Evolutionary conservation across 768 basidiomycete genomes (phyloP).

Genomic region (Boletus vinaceobasis): DNA sequence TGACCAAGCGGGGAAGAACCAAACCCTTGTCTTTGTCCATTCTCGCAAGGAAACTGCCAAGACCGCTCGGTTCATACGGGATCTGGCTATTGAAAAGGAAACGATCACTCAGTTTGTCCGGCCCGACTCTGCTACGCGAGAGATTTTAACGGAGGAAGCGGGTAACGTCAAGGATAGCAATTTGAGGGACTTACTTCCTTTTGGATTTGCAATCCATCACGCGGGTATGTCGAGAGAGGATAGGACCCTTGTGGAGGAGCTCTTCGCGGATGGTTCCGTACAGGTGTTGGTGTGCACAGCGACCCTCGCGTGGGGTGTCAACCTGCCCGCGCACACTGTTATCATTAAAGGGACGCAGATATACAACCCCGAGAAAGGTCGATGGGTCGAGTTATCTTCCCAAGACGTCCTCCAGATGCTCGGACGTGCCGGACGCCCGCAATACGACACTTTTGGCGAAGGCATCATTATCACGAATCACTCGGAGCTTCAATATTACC

Average conservation of each 20-base stretch:
- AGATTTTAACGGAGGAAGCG: conserved; percentile 84
- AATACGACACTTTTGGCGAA: conserved; percentile 96
- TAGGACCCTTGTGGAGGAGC: conserved; percentile 86
- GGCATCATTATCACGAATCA: conserved; percentile 99
- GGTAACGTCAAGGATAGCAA: conserved; percentile 79
- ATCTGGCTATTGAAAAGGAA: conserved; percentile 95
- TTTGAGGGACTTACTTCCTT: conserved; percentile 86
- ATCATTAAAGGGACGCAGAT: conserved; percentile 99
- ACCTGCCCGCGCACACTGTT: conserved; percentile 94
- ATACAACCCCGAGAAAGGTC: conserved; percentile 97
- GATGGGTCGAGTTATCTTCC: conserved; percentile 92
- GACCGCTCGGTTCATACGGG: conserved; percentile 90
- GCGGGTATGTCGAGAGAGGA: conserved; percentile 95
- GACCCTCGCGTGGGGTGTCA: conserved; percentile 99
- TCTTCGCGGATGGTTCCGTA: conserved; percentile 88
- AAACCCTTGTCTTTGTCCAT: conserved; percentile 95
- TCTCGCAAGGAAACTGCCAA: conserved; percentile 98
- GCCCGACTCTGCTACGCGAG: conserved; percentile 86
- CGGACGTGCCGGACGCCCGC: conserved; percentile 94
- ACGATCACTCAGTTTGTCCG: conserved; percentile 95
- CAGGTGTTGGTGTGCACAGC: conserved; percentile 97
- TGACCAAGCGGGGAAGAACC: conserved; percentile 87
- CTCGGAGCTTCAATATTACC: conserved; percentile 93
- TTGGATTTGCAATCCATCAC: conserved; percentile 97
- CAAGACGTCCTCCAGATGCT: conserved; percentile 99